Percentiles rank a stretch among this genome's conserved stretches.
Conservation (phyloP, 2,329 filamentous ascomycete genomes). For the Sporothrix brasiliensis region DNA sequence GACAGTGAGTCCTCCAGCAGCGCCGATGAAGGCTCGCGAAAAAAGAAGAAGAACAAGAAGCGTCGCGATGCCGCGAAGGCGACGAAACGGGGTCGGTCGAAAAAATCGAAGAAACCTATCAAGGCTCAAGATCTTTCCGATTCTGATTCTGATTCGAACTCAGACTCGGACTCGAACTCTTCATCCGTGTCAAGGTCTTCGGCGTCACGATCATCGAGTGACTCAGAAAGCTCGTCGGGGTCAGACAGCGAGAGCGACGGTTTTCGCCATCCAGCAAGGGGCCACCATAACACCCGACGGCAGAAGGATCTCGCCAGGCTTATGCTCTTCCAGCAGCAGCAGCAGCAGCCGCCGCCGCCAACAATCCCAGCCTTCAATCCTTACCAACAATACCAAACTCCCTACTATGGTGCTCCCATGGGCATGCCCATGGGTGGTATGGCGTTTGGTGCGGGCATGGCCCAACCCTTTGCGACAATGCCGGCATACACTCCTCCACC, state of each 20-base stretch:
- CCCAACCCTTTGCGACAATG: neutral
- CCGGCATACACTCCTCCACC: slow-evolving; percentile 17
- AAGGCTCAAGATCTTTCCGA: slow-evolving; percentile 36
- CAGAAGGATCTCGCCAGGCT: slow-evolving; percentile 22
- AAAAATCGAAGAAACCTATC: slow-evolving; percentile 39
- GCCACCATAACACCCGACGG: slow-evolving; percentile 18
- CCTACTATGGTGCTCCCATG: slow-evolving; percentile 25
- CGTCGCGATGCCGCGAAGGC: slow-evolving; percentile 40
- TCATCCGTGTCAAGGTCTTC: neutral
- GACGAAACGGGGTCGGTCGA: slow-evolving; percentile 40
- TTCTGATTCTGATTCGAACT: slow-evolving; percentile 19
- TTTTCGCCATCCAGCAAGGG: neutral
- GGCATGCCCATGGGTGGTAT: slow-evolving; percentile 9
- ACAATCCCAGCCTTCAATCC: slow-evolving; percentile 15
- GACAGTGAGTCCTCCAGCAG: slow-evolving; percentile 37
- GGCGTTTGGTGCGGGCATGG: neutral
- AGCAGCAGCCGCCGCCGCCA: slow-evolving; percentile 20
- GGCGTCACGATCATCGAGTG: slow-evolving; percentile 33
- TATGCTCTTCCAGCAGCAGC: slow-evolving; percentile 24
- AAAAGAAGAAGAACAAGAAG: slow-evolving; percentile 40
- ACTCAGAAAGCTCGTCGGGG: slow-evolving; percentile 33
- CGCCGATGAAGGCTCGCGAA: slow-evolving; percentile 39
- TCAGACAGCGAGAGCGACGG: slow-evolving; percentile 32
- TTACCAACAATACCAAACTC: slow-evolving; percentile 13
- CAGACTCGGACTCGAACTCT: slow-evolving; percentile 10